These are phyloP conservation scores for Globisporangium heterothallicum DNA, from an alignment of 352 stramenopile species.

Conservation along the genomic window DNA sequence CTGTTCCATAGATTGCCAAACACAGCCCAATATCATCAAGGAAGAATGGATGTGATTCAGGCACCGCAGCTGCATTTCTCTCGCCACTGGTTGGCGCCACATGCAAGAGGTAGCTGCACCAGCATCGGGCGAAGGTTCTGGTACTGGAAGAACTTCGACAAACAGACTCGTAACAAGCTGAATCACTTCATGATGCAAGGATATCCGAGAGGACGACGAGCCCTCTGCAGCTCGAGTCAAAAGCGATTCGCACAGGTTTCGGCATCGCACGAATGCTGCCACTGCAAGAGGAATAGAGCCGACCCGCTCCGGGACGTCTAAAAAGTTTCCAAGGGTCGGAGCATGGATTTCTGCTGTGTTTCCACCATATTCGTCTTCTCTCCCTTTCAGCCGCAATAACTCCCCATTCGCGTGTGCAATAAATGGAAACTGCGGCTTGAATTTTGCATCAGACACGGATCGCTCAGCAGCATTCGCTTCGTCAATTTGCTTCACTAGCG, in stretches of 20 bases:
- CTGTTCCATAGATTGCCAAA: constrained; percentile 88
- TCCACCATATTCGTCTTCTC: constrained; percentile 75
- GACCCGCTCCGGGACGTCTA: constrained; percentile 81
- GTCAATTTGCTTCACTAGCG: constrained; percentile 33
- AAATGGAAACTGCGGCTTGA: constrained; percentile 38
- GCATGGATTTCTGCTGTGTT: constrained; percentile 59
- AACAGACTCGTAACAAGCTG: constrained; percentile 79
- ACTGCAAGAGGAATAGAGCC: constrained; percentile 70
- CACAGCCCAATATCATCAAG: constrained; percentile 73
- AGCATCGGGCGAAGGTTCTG: constrained; percentile 23
- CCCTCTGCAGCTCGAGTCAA: constrained; percentile 76
- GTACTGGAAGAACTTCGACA: constrained; percentile 80
- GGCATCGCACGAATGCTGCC: constrained; percentile 74
- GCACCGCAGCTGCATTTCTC: constrained; percentile 80
- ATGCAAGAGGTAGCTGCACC: constrained; percentile 34
- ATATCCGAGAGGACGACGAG: constrained; percentile 87
- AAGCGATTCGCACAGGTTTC: constrained; percentile 71
- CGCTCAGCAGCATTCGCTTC: constrained; percentile 13
- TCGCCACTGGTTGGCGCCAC: constrained; percentile 63
- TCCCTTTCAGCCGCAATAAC: constrained; percentile 42
- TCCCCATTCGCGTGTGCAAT: constrained; percentile 53
- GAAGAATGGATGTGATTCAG: constrained; percentile 71
- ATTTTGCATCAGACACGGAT: constrained; percentile 17
- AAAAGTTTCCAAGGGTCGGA: constrained; percentile 69
- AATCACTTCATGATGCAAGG: constrained; percentile 86